Base-by-base conservation (phyloP, 805 yeast genomes). In the Pichia heedii region DNA sequence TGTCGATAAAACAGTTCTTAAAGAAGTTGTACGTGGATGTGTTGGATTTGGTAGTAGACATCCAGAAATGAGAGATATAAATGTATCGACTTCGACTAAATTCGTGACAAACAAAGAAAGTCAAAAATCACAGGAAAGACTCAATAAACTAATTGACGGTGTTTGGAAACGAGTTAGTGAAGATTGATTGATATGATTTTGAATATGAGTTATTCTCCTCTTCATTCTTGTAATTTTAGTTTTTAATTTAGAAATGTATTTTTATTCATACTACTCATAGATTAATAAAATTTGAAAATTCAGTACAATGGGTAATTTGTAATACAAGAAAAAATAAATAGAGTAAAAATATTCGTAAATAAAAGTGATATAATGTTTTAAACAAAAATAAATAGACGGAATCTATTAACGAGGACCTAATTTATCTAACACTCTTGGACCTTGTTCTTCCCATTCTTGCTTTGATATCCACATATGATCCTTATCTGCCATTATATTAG, bases 371-470 rank as follows among this genome's bases (percentile, higher is more conserved):
- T 6, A 27, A 12, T 13, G 32, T 13, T 12, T 8, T 10, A 15
- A 13, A 29, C 12, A 29, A n/a, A 29, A 10, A 15, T 10, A 13
- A 10, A 29, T 29, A 29, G 13, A 29, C 12, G 6, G 15, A 24
- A 11, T n/a, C 16, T 11, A 16, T 55, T 69, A 88, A 66, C 97
- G 79, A 46, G 97, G 96, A 8, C 97, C 98, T 56, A 93, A 78
- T 66, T 93, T 93, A 50, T 71, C 73, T 64, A 93, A 76, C 12
- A 86, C 77, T 32, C 89, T 74, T 36, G 95, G 77, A 27, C 98
- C 98, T 58, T 84, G 87, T 69, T 93, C 98, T 62, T 87, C 93
- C 97, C 97, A 93, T 67, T 93, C 98, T 61, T 84, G 87, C 62
- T 84, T 89, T 42, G 86, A 72, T 53, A 93, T 77, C 98, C 98